phyloP scores from a whole-genome alignment of 2,329 filamentous ascomycete genomes.

The Diaporthe velutina region DNA sequence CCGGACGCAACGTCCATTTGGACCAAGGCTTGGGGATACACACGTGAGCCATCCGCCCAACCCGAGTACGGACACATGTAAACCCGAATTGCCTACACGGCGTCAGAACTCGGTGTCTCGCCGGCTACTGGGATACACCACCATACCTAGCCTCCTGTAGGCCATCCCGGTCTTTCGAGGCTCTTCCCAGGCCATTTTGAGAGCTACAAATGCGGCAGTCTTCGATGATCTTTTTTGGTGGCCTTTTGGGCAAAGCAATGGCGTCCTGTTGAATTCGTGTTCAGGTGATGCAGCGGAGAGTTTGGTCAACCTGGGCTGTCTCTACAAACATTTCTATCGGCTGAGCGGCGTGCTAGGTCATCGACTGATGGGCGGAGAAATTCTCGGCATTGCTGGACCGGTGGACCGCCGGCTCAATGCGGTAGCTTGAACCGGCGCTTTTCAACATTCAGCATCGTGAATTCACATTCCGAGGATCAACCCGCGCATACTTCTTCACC shows the following conservation, averaged over 20 bases:
- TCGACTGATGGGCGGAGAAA: slow-evolving; percentile 35
- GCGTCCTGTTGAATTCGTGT: not conserved
- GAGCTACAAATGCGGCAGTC: not conserved
- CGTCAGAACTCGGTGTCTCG: slow-evolving; percentile 18
- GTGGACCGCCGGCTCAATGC: slow-evolving; percentile 30
- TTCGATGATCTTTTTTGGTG: not conserved
- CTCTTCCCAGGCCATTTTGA: slow-evolving; percentile 57
- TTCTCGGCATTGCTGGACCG: slow-evolving; percentile 34
- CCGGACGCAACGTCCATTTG: not conserved
- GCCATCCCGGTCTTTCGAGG: slow-evolving; percentile 59
- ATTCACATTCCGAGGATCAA: slow-evolving; percentile 10
- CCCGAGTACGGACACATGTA: slow-evolving; percentile 80
- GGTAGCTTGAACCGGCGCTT: slow-evolving; percentile 10
- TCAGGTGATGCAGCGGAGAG: not conserved
- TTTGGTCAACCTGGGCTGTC: not conserved
- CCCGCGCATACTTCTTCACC: not conserved
- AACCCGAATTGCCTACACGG: slow-evolving; percentile 63
- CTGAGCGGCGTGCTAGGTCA: not conserved
- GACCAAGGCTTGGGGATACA: slow-evolving; percentile 46
- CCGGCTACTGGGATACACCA: not conserved
- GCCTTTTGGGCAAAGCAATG: not conserved
- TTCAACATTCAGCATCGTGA: not conserved
- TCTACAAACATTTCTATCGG: slow-evolving; percentile 3
- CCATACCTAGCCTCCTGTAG: slow-evolving; percentile 52
- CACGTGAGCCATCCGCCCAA: slow-evolving; percentile 82